Evolutionary conservation across 2,329 filamentous ascomycete species (phyloP).

Genomic region (Cadophora malorum): DNA sequence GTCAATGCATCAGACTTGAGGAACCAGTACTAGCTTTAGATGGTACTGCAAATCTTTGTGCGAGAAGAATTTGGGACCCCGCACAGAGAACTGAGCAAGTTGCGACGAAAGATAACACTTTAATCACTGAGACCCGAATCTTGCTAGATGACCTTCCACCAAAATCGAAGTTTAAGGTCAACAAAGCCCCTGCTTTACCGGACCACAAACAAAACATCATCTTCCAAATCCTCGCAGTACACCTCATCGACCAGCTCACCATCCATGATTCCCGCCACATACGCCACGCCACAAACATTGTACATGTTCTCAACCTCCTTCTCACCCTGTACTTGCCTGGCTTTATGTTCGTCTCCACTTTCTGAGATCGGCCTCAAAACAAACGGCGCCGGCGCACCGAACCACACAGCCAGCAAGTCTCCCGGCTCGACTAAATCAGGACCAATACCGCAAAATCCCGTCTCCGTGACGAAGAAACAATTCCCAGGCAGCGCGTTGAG

Average conservation of each 20-base stretch:
- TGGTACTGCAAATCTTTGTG: too few species aligned
- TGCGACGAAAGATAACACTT: too few species aligned
- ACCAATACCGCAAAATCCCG: constrained; percentile 6
- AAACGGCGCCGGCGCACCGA: constrained; percentile 13
- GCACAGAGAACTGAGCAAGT: too few species aligned
- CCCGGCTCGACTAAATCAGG: not conserved
- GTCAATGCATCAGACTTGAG: too few species aligned
- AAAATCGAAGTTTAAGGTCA: not conserved
- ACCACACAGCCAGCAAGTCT: constrained; percentile 11
- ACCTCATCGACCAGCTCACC: constrained; percentile 25
- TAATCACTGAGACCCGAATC: too few species aligned
- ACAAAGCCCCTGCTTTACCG: not conserved
- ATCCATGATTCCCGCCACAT: constrained; percentile 1
- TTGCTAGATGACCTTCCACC: too few species aligned
- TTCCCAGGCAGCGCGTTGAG: not conserved
- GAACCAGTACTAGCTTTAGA: too few species aligned
- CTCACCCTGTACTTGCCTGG: too few species aligned
- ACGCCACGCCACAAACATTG: too few species aligned
- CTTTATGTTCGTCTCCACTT: too few species aligned
- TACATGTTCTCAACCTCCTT: too few species aligned
- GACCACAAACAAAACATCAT: constrained; percentile 15
- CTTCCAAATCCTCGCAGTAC: constrained; percentile 25
- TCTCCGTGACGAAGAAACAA: constrained; percentile 9
- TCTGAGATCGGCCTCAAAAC: not conserved
- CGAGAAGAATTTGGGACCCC: too few species aligned